A percentile compares a stretch with the other conserved stretches of the same genome.
Evolutionary conservation across 139 green algal species (phyloP).

Genomic region (Closterium sp.): DNA sequence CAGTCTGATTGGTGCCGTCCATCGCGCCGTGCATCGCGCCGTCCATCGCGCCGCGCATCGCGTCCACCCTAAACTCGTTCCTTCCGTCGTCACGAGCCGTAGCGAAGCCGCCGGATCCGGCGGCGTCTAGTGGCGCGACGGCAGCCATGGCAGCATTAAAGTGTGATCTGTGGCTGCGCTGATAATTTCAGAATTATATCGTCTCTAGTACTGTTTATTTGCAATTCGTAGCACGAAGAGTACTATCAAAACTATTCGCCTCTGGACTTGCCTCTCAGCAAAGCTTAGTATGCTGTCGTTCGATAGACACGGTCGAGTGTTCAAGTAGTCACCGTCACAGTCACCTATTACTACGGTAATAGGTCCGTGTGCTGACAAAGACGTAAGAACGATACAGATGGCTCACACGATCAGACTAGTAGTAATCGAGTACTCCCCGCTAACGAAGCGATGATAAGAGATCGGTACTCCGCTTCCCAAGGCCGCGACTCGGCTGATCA

Average conservation of each 20-base stretch:
- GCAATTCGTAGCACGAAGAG: no score
- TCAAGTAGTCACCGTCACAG: no score
- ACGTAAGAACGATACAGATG: no score
- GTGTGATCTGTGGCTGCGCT: background rate
- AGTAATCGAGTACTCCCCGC: background rate
- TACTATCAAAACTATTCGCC: no score
- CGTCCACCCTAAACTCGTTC: background rate
- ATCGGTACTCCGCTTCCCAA: background rate
- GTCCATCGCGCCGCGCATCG: no score
- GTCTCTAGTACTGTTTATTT: no score
- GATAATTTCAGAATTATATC: no score
- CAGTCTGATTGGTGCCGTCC: background rate
- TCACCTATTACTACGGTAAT: background rate
- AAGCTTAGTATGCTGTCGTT: background rate
- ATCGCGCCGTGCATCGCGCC: background rate
- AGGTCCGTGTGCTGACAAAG: background rate
- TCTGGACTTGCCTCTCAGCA: no score
- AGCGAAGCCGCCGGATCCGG: background rate
- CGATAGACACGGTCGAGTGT: background rate
- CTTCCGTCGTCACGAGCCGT: background rate
- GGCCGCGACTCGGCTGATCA: background rate
- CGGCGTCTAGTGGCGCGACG: background rate
- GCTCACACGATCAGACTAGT: background rate
- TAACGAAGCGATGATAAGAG: background rate
- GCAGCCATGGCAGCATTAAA: background rate